Evolutionary conservation across 345 rosid species (phyloP), one percentile per base, ranked within the genome.

Genomic region (Barbarea vulgaris): DNA sequence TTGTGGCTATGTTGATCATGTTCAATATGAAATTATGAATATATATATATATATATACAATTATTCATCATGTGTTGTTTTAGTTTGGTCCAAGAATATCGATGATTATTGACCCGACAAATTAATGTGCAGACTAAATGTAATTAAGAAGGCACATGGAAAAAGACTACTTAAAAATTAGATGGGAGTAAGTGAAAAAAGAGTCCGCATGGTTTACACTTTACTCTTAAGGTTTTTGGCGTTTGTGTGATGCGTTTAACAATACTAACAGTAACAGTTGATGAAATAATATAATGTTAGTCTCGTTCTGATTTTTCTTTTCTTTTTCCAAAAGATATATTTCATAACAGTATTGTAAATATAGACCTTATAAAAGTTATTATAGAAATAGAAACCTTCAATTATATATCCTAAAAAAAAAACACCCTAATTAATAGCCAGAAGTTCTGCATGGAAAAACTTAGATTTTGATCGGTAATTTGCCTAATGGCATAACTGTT

Each of bases 51-150:
- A 25, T n/a, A n/a, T 31, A 31, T 31, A 5, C 34, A 31, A 31
- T 31, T 28, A 44, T 44, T 51, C 33, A 28, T 60, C 48, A 58
- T 48, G 34, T 31, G 18, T 3, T 30, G n/a, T 57, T 44, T 19
- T 21, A 57, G 22, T 70, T 46, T 36, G 5, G 63, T 31, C 58
- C 4, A 46, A 70, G 18, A 71, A 34, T n/a, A 37, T 37, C 61
- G 61, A 72, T 62, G 31, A 63, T 39, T 37, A 52, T 52, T 72
- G 54, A 62, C 17, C 54, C 63, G 77, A 63, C 53, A 72, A 17
- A 28, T 24, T 24, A 24, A 51, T 9, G 54, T 14, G 70, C 55
- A 72, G 63, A 15, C 69, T 39, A 52, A 72, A 63, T 72, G 61
- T 72, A 24, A 3, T 5, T 28, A 62, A 52, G 77, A 44, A 22